phyloP scores from a whole-genome alignment of 2,329 filamentous ascomycete species.

The Pseudogymnoascus sp. region DNA sequence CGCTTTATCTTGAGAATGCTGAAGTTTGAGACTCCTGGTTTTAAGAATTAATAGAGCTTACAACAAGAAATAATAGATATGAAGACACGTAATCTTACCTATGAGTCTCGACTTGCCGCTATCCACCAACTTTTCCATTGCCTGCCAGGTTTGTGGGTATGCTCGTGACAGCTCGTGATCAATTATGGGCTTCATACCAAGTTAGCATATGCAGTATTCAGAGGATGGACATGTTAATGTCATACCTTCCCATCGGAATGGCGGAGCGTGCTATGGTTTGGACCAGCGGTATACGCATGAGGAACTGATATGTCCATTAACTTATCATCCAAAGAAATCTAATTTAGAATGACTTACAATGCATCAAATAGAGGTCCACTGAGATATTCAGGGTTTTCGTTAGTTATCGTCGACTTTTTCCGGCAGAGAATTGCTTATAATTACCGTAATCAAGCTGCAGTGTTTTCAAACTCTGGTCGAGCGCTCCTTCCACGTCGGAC shows the following conservation, averaged over 20 bases:
- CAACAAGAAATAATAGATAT: not conserved
- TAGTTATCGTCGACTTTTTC: slow-evolving; percentile 11
- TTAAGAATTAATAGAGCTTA: not conserved
- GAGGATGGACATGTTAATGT: slow-evolving; percentile 11
- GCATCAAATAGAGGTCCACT: slow-evolving; percentile 36
- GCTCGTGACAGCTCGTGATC: slow-evolving; percentile 11
- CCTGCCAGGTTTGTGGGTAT: slow-evolving; percentile 36
- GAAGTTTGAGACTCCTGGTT: slow-evolving; percentile 52
- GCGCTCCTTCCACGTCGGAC: slow-evolving; percentile 64
- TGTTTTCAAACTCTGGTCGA: slow-evolving; percentile 74
- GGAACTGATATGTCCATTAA: slow-evolving; percentile 31
- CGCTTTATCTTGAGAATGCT: slow-evolving; percentile 35
- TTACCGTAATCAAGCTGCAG: slow-evolving; percentile 73
- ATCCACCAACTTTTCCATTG: slow-evolving; percentile 34
- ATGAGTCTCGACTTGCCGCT: slow-evolving; percentile 37
- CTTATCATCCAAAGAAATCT: slow-evolving; percentile 31
- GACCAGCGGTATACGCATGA: not conserved
- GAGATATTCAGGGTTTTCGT: not conserved
- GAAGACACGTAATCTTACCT: slow-evolving; percentile 40
- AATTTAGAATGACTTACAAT: slow-evolving; percentile 46
- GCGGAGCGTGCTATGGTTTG: not conserved
- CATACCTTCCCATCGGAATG: not conserved
- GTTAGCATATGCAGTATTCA: slow-evolving; percentile 13
- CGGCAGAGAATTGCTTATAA: slow-evolving; percentile 11
- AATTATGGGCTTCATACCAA: slow-evolving; percentile 14